A percentile compares a stretch with the other conserved stretches of the same genome.
Conservation (phyloP, 83 land plant species). For the Picea abies region DNA sequence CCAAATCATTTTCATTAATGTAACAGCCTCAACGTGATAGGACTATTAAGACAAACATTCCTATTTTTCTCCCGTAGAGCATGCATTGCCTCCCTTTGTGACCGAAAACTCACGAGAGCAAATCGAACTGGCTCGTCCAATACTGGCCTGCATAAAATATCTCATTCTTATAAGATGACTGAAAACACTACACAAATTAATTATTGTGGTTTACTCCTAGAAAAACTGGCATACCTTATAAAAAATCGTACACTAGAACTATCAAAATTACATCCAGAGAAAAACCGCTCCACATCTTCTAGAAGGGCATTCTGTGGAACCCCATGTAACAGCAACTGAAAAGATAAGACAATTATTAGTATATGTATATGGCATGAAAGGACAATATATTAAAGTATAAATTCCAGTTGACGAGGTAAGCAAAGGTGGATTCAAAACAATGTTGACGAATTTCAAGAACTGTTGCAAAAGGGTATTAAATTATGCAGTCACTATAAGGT, state of each 20-base stretch:
- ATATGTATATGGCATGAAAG: background rate
- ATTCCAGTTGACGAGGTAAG: background rate
- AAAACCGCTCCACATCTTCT: constrained; percentile 52
- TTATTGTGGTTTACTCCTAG: background rate
- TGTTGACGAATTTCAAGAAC: background rate
- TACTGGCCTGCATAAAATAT: constrained; percentile 18
- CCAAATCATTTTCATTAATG: constrained; percentile 19
- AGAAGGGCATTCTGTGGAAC: constrained; percentile 32
- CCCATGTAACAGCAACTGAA: constrained; percentile 39
- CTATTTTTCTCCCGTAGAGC: constrained; percentile 40
- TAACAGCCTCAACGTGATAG: constrained; percentile 38
- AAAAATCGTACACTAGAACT: constrained; percentile 19
- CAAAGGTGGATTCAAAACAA: background rate
- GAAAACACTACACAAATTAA: background rate
- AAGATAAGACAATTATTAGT: background rate
- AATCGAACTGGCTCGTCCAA: constrained; percentile 8
- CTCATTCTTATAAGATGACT: background rate
- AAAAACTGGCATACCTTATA: constrained; percentile 11
- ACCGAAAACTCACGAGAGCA: constrained; percentile 36
- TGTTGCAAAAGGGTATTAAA: background rate
- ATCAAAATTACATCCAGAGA: constrained; percentile 40
- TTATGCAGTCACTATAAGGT: background rate
- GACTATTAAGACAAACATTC: constrained; percentile 46
- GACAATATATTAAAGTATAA: background rate
- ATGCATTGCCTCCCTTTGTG: constrained; percentile 41